Evolutionary conservation across 1,139 yeast species (phyloP).

Genomic region (Candida sojae): DNA sequence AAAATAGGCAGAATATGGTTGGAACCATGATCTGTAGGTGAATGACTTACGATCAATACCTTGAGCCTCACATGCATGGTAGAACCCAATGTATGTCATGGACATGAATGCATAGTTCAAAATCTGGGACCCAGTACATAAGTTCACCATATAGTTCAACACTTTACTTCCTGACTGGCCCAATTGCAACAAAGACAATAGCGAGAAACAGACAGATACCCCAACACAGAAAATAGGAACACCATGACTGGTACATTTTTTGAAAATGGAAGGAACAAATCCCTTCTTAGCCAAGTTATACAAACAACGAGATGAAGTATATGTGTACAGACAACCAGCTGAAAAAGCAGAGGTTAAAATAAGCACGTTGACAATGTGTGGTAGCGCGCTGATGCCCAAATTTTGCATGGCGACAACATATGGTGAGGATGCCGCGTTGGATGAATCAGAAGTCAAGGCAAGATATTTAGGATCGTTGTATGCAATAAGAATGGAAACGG

Average conservation of each 20-base stretch:
- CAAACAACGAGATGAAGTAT: constrained; percentile 45
- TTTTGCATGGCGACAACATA: constrained; percentile 54
- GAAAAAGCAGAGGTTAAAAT: constrained; percentile 69
- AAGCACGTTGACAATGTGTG: constrained; percentile 69
- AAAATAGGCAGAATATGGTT: constrained; percentile 35
- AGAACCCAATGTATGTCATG: constrained; percentile 26
- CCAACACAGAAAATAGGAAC: constrained; percentile 27
- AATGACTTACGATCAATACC: constrained; percentile 36
- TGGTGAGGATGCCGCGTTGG: constrained; percentile 49
- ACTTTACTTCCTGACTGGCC: constrained; percentile 24
- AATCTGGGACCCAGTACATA: constrained; percentile 26
- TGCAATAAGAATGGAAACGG: constrained; percentile 47
- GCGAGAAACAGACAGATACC: constrained; percentile 25
- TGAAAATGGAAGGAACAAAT: constrained; percentile 39
- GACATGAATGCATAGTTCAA: constrained; percentile 32
- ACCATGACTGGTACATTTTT: constrained; percentile 30
- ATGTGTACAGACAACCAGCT: constrained; percentile 47
- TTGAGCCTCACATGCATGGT: constrained; percentile 32
- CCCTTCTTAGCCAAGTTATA: constrained; percentile 43
- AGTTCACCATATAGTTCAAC: constrained; percentile 29
- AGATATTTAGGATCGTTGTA: constrained; percentile 34
- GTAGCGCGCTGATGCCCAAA: constrained; percentile 61
- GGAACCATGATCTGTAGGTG: constrained; percentile 32
- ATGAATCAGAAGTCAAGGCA: constrained; percentile 27
- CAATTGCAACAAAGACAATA: constrained; percentile 29